phyloP scores from a whole-genome alignment of 768 basidiomycete genomes.

The Leucocoprinus sp. region DNA sequence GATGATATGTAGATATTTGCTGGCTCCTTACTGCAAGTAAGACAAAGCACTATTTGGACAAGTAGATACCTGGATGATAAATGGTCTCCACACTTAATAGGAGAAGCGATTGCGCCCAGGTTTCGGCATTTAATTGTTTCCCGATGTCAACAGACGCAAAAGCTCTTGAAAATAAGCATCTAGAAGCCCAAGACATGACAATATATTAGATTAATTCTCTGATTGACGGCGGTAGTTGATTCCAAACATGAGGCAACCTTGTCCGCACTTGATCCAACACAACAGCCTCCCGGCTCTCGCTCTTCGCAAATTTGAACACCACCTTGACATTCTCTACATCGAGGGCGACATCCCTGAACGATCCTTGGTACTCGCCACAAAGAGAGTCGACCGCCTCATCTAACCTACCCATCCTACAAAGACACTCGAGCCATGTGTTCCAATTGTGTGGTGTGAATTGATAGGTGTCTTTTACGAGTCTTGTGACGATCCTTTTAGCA shows the following conservation, averaged over 20 bases:
- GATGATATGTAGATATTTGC: too few relatives aligned
- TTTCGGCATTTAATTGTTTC: too few relatives aligned
- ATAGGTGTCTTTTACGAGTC: constrained; percentile 42
- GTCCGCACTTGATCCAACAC: constrained; percentile 38
- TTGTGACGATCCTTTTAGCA: constrained; percentile 47
- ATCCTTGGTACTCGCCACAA: constrained; percentile 43
- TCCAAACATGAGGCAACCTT: constrained; percentile 32
- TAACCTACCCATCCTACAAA: constrained; percentile 63
- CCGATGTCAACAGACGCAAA: constrained; percentile 13
- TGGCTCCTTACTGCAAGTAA: too few relatives aligned
- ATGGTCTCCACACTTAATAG: too few relatives aligned
- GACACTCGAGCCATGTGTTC: constrained; percentile 78
- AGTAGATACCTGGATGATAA: too few relatives aligned
- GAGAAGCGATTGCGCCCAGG: too few relatives aligned
- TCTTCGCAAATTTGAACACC: constrained; percentile 46
- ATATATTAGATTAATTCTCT: constrained; percentile 2
- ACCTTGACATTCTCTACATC: constrained; percentile 42
- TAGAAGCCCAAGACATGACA: too few relatives aligned
- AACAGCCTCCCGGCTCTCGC: constrained; percentile 31
- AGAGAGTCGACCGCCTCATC: constrained; percentile 61
- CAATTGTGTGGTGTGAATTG: constrained; percentile 60
- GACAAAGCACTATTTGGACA: too few relatives aligned
- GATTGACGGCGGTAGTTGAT: constrained; percentile 11
- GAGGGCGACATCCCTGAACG: constrained; percentile 30
- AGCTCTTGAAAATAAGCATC: too few relatives aligned